Percentiles rank a stretch among this genome's conserved stretches.
phyloP scores from a whole-genome alignment of 2,329 filamentous ascomycete genomes.

The Alternaria gaisen region DNA sequence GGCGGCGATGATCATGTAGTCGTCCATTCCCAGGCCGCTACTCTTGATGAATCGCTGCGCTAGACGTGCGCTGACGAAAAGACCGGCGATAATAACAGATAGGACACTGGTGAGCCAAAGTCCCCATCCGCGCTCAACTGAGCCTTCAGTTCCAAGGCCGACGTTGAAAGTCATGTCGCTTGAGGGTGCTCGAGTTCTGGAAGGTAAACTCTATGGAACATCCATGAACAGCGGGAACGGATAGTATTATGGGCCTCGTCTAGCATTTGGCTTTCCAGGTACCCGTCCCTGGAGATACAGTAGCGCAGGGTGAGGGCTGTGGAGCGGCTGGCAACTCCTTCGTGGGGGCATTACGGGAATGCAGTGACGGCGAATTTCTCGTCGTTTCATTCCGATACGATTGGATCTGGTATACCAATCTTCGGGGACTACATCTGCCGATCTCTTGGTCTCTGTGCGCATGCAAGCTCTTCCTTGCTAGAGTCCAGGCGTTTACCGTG shows the following conservation, averaged over 20 bases:
- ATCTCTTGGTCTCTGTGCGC: not conserved
- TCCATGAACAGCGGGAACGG: conserved; percentile 4
- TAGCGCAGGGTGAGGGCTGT: not conserved
- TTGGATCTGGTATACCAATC: conserved; percentile 14
- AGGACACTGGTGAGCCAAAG: conserved; percentile 35
- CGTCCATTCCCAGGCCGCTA: conserved; percentile 30
- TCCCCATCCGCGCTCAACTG: conserved; percentile 32
- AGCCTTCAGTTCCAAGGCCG: conserved; percentile 33
- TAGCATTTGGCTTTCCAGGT: not conserved
- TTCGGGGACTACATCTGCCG: not conserved
- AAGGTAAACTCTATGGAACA: not conserved
- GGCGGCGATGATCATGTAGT: conserved; percentile 36
- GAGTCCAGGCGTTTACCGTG: not conserved
- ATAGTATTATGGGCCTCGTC: conserved; percentile 8
- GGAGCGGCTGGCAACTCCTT: not conserved
- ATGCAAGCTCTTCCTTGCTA: conserved; percentile 11
- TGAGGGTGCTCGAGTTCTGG: not conserved
- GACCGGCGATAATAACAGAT: conserved; percentile 26
- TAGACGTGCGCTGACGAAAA: conserved; percentile 30
- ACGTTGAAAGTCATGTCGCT: conserved; percentile 31
- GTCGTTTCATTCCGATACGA: not conserved
- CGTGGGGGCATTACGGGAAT: conserved; percentile 3
- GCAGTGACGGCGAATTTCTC: conserved; percentile 1
- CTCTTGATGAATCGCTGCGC: conserved; percentile 27
- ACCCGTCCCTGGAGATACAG: not conserved